phyloP scores from a whole-genome alignment of 306 rosid genomes.

The Cajanus cajan region DNA sequence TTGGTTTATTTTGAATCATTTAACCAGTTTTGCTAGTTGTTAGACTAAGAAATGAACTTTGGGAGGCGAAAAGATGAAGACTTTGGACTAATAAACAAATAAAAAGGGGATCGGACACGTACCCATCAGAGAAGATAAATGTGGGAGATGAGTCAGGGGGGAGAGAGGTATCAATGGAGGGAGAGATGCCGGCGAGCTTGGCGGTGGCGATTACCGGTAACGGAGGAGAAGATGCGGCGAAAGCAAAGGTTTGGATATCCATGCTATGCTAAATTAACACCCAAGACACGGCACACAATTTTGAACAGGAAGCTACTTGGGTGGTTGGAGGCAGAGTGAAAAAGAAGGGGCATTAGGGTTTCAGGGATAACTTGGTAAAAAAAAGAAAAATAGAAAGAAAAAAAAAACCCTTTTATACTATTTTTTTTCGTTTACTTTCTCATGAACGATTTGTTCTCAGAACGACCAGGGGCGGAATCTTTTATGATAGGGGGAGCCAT shows the following conservation, averaged over 20 bases:
- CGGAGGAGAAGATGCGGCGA: constrained; percentile 66
- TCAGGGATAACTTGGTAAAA: too few relatives aligned
- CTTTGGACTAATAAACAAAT: not conserved
- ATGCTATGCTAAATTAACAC: too few relatives aligned
- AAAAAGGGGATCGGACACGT: not conserved
- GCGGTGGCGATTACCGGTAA: constrained; percentile 68
- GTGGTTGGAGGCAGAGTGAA: too few relatives aligned
- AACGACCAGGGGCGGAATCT: too few relatives aligned
- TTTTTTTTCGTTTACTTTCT: too few relatives aligned
- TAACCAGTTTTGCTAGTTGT: not conserved
- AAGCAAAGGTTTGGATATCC: constrained; percentile 56
- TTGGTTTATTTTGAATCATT: not conserved
- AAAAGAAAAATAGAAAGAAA: too few relatives aligned
- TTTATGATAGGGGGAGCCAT: too few relatives aligned
- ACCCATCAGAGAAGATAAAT: constrained; percentile 67
- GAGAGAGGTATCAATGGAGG: constrained; percentile 49
- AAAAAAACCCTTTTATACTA: too few relatives aligned
- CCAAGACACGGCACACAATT: too few relatives aligned
- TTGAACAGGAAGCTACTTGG: too few relatives aligned
- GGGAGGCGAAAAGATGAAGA: not conserved
- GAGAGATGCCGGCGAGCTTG: constrained; percentile 56
- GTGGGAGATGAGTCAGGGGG: constrained; percentile 56
- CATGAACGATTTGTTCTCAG: too few relatives aligned
- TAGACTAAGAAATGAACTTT: not conserved
- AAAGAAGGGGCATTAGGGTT: too few relatives aligned